Base-by-base conservation (phyloP, 495 filamentous ascomycete genomes). In the Lichenothelia convexa region DNA sequence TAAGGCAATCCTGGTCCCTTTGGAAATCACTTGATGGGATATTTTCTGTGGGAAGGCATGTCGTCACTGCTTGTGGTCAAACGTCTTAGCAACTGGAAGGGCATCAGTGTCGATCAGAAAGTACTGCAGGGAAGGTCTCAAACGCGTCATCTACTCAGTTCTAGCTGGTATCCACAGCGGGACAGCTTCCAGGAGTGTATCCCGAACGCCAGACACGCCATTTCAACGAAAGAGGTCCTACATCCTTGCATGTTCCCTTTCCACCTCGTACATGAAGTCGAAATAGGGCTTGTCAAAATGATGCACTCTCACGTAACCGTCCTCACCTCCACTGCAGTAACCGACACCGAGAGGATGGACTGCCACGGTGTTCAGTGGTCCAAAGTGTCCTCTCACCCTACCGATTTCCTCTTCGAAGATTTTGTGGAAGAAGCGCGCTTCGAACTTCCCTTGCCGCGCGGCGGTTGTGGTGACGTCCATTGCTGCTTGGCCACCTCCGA, bases 391-490 rank as follows among this genome's bases (percentile, higher is more conserved):
- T 47, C 83, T 68, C 44, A 97, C 89, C 58, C 89, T 73, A 43
- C 89, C 91, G 55, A 94, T 91, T 67, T 97, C 89, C 55, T 94
- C 87, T 60, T 92, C 84, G 57, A 97, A 94, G 49, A 97, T 73
- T 66, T 87, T 93, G 72, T 97, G 89, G 67, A 92, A 97, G 68
- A 97, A 94, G 35, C 89, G 71, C 18, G 89, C 91, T 58, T 97
- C 89, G 67, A 97, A 97, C 61, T 94, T 94, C 58, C 89, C 89
- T 60, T 95, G 89, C 33, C 89, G 71, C 8, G 81, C 73, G 19
- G 75, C 76, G 27, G 89, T 97, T 13, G 80, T 91, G n/a, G 89
- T 97, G 56, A 97, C 89, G 58, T 94, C 89, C 82, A 93, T 93
- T 48, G 89, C 89, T 39, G 87, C 89, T 61, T 97, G 89, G 41